phyloP scores from a whole-genome alignment of 2,329 filamentous ascomycete genomes.

The Phaeosphaeria sp. region DNA sequence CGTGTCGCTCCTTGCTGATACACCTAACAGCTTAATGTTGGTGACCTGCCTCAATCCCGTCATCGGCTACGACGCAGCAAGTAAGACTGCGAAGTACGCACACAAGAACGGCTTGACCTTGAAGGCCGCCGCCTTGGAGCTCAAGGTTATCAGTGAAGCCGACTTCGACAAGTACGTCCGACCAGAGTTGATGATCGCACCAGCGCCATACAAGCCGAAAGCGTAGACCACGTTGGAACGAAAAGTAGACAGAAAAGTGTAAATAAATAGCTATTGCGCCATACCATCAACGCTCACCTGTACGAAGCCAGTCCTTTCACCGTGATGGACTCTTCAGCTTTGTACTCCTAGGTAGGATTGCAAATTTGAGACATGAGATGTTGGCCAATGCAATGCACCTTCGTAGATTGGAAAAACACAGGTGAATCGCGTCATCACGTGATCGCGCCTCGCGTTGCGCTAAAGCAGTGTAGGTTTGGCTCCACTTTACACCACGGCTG shows the following conservation, averaged over 20 bases:
- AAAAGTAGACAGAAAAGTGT: too few species aligned
- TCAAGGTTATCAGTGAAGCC: slow-evolving; percentile 84
- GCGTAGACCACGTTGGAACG: slow-evolving; percentile 1
- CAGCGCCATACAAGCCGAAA: slow-evolving; percentile 67
- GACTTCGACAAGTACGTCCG: slow-evolving; percentile 91
- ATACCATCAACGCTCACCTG: too few species aligned
- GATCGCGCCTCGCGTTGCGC: slow-evolving; percentile 4
- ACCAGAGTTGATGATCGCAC: slow-evolving; percentile 94
- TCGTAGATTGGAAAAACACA: too few species aligned
- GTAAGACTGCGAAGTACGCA: slow-evolving; percentile 68
- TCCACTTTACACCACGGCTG: neutral
- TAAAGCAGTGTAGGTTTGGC: too few species aligned
- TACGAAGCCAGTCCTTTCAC: too few species aligned
- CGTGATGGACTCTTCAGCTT: neutral
- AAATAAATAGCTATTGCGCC: too few species aligned
- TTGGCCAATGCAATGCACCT: too few species aligned
- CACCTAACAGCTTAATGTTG: slow-evolving; percentile 79
- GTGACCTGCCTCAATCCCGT: slow-evolving; percentile 73
- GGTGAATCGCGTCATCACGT: slow-evolving; percentile 26
- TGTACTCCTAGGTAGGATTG: too few species aligned
- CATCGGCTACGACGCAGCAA: slow-evolving; percentile 41
- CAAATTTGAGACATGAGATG: too few species aligned
- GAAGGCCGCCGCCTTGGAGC: slow-evolving; percentile 91
- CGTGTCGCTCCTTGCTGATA: slow-evolving; percentile 10
- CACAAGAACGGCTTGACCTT: slow-evolving; percentile 97